Conservation (phyloP, 176 grass and related monocot species). For the Triticum dicoccoides region DNA sequence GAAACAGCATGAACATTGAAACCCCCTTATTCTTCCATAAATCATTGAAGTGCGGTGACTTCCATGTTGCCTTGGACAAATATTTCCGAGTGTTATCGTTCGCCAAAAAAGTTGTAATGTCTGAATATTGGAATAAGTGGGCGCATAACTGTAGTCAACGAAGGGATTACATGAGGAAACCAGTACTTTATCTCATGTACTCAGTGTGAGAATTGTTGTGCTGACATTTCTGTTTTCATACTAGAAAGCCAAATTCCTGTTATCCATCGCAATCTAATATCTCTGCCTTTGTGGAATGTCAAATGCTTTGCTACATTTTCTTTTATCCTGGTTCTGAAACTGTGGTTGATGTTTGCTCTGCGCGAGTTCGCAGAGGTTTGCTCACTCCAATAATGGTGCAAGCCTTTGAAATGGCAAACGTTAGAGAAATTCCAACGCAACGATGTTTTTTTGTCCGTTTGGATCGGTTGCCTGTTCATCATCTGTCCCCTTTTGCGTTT, state of each 20-base stretch:
- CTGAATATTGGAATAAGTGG: background rate
- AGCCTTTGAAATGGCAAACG: background rate
- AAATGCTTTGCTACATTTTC: background rate
- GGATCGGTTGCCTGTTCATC: too few species aligned
- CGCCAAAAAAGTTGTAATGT: background rate
- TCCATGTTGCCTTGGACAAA: background rate
- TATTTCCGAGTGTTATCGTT: background rate
- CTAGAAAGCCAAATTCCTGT: background rate
- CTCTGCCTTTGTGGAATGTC: background rate
- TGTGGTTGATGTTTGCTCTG: background rate
- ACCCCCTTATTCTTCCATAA: background rate
- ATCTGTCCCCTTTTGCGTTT: too few species aligned
- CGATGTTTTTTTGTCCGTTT: too few species aligned
- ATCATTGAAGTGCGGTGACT: background rate
- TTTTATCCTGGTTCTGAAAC: background rate
- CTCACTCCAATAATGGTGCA: background rate
- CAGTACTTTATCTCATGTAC: background rate
- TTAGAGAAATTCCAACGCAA: too few species aligned
- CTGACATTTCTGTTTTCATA: background rate
- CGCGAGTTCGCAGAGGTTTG: background rate
- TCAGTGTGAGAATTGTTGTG: background rate
- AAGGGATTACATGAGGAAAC: background rate
- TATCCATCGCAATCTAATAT: background rate
- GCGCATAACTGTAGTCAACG: background rate
- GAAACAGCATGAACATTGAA: background rate